Conservation (phyloP, 129 eudicot species). For the Arctium lappa region DNA sequence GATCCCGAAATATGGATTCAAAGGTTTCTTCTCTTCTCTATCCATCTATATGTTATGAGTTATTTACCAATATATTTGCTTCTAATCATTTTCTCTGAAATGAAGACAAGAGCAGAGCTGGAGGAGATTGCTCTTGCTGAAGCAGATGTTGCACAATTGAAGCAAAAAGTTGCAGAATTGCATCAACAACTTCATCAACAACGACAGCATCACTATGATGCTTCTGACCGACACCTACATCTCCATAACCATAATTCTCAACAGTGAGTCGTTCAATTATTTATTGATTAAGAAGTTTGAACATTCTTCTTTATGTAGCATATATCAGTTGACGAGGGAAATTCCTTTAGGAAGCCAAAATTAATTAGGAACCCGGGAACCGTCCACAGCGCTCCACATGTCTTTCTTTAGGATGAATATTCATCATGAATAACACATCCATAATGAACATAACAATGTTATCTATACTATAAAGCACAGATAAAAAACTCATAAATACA, state of each 20-base stretch:
- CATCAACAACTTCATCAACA: conserved; percentile 96
- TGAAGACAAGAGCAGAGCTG: conserved; percentile 96
- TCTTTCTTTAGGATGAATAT: neutral
- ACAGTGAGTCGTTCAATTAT: conserved; percentile 42
- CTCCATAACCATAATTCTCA: conserved; percentile 50
- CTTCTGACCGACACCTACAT: conserved; percentile 57
- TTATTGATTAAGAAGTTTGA: neutral
- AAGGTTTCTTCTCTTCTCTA: conserved; percentile 46
- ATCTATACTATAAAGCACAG: no score
- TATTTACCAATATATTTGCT: neutral
- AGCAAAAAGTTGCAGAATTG: conserved; percentile 94
- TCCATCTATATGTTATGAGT: neutral
- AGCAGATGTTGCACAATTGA: conserved; percentile 92
- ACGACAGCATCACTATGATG: conserved; percentile 81
- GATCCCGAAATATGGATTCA: conserved; percentile 86
- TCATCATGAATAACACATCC: neutral
- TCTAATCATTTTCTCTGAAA: conserved; percentile 1
- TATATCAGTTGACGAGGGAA: neutral
- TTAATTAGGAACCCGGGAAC: neutral
- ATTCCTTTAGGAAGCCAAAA: neutral
- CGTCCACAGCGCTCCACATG: neutral
- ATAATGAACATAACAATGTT: no score
- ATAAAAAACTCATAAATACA: no score
- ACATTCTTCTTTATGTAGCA: neutral
- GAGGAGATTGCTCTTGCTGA: conserved; percentile 99